Evolutionary conservation across 75 land plant genomes (phyloP).

Genomic region (Cryptomeria japonica): DNA sequence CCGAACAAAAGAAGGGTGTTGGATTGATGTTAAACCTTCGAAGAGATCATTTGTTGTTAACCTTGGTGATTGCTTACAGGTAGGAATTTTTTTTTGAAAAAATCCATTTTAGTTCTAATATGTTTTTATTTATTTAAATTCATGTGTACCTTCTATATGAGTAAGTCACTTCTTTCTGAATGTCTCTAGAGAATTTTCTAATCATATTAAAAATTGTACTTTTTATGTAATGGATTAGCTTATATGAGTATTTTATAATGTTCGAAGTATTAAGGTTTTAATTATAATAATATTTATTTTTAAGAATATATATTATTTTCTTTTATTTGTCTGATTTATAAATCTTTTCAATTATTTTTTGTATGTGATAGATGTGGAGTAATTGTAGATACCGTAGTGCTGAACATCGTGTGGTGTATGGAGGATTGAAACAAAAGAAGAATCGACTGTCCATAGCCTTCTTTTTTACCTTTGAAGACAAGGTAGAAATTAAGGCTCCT

Average conservation of each 20-base stretch:
- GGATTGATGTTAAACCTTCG: constrained; percentile 47
- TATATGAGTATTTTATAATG: too few relatives aligned
- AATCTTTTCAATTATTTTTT: background rate
- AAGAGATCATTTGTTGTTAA: constrained; percentile 52
- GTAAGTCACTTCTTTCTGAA: too few relatives aligned
- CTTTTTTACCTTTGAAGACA: background rate
- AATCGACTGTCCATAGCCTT: background rate
- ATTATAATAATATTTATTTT: background rate
- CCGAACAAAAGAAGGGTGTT: constrained; percentile 39
- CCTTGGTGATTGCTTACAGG: constrained; percentile 59
- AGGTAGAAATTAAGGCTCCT: background rate
- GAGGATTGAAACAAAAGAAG: background rate
- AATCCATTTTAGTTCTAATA: background rate
- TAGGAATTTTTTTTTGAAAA: too few relatives aligned
- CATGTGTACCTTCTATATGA: too few relatives aligned
- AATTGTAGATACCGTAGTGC: constrained; percentile 44
- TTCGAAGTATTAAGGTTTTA: too few relatives aligned
- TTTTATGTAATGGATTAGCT: too few relatives aligned
- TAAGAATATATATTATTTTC: background rate
- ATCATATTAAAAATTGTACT: too few relatives aligned
- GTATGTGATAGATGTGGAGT: constrained; percentile 35
- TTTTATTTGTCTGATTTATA: background rate
- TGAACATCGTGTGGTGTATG: constrained; percentile 42
- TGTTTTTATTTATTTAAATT: background rate
- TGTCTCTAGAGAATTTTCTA: too few relatives aligned